phyloP scores from a whole-genome alignment of 345 rosid genomes.

The Salix viminalis region DNA sequence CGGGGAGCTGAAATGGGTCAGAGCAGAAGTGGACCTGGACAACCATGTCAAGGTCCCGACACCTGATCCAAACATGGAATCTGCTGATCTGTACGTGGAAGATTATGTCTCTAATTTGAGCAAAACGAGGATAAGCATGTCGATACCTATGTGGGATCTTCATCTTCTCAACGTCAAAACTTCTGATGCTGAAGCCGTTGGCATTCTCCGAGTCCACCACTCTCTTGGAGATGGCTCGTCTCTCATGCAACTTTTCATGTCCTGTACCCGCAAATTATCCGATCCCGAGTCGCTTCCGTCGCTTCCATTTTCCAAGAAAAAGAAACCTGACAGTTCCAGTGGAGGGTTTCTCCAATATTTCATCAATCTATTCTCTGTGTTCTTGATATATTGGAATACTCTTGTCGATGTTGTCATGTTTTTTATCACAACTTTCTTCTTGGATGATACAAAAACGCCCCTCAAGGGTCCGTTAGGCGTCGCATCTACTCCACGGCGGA shows the following conservation, averaged over 20 bases:
- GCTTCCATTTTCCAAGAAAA: slow-evolving; percentile 16
- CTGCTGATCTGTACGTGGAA: slow-evolving; percentile 28
- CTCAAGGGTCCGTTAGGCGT: slow-evolving; percentile 35
- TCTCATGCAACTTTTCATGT: slow-evolving; percentile 54
- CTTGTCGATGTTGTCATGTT: slow-evolving; percentile 23
- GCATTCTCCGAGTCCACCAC: slow-evolving; percentile 52
- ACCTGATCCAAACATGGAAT: slow-evolving; percentile 15
- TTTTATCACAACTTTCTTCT: slow-evolving; percentile 39
- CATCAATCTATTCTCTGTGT: slow-evolving; percentile 5
- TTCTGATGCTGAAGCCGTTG: slow-evolving; percentile 28
- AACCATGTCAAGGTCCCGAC: slow-evolving; percentile 35
- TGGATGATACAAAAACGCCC: slow-evolving; percentile 55
- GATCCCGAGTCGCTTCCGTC: slow-evolving; percentile 28
- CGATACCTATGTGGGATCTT: slow-evolving; percentile 44
- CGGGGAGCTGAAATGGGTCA: slow-evolving; percentile 35
- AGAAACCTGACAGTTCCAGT: not conserved
- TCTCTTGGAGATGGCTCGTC: slow-evolving; percentile 61
- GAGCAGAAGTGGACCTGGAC: slow-evolving; percentile 34
- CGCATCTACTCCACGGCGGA: slow-evolving; percentile 20
- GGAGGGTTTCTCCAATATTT: not conserved
- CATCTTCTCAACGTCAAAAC: slow-evolving; percentile 38
- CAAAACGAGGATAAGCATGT: slow-evolving; percentile 26
- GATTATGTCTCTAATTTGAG: slow-evolving; percentile 36
- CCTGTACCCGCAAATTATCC: slow-evolving; percentile 33
- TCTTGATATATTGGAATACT: slow-evolving; percentile 23